Evolutionary conservation across 1,284 basidiomycete genomes (phyloP).

Genomic region (Somion occarium): DNA sequence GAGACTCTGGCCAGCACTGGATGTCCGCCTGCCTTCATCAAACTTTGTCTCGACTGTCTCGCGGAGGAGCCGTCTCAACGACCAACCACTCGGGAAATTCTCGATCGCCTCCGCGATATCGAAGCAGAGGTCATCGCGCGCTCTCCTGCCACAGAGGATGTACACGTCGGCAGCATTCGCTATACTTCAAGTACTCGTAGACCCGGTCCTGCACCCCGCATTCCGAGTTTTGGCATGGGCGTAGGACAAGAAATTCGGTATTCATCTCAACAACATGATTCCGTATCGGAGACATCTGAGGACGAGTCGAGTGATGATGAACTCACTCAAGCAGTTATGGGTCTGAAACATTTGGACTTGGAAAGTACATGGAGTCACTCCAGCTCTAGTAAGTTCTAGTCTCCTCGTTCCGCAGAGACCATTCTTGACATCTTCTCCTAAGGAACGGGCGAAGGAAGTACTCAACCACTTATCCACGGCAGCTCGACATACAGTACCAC

Average conservation of each 20-base stretch:
- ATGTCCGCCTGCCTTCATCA: constrained; percentile 77
- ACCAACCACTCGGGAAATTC: constrained; percentile 75
- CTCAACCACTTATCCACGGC: constrained; percentile 53
- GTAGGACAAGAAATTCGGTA: constrained; percentile 53
- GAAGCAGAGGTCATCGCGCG: constrained; percentile 78
- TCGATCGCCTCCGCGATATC: constrained; percentile 71
- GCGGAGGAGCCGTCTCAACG: constrained; percentile 62
- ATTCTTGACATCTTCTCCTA: background rate
- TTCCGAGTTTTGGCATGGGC: constrained; percentile 83
- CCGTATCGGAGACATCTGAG: constrained; percentile 28
- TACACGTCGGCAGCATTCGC: constrained; percentile 83
- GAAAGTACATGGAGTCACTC: constrained; percentile 44
- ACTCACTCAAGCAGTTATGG: constrained; percentile 61
- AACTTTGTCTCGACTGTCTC: constrained; percentile 79
- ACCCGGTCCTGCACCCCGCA: constrained; percentile 57
- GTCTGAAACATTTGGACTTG: constrained; percentile 47
- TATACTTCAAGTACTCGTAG: constrained; percentile 66
- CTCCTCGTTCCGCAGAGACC: constrained; percentile 4
- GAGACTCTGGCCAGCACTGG: constrained; percentile 63
- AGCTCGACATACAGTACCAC: constrained; percentile 63
- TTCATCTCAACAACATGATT: constrained; percentile 16
- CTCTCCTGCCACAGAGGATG: constrained; percentile 56
- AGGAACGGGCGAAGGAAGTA: constrained; percentile 31
- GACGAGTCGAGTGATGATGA: constrained; percentile 68
- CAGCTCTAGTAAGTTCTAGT: constrained; percentile 30